phyloP scores from a whole-genome alignment of 176 grass and related monocot species.

The Carex littledalei region DNA sequence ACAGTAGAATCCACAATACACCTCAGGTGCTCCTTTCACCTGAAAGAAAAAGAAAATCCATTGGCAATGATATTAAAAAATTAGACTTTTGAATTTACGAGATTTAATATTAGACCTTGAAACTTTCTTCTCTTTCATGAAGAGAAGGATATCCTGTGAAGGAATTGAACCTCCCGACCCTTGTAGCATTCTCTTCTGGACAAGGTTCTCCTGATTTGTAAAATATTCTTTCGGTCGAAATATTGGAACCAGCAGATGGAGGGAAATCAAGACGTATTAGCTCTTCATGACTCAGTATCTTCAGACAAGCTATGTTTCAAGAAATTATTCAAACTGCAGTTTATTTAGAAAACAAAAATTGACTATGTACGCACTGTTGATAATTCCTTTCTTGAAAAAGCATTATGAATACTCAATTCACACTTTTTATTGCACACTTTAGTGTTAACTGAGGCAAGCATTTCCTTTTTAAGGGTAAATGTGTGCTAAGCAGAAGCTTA shows the following conservation, averaged over 20 bases:
- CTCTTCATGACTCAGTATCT: constrained; percentile 47
- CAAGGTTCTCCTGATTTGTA: constrained; percentile 44
- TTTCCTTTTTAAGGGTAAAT: neutral
- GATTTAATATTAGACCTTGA: constrained; percentile 57
- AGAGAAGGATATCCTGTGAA: constrained; percentile 87
- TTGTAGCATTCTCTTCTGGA: constrained; percentile 25
- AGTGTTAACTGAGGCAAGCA: neutral
- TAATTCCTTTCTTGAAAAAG: neutral
- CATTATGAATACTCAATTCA: neutral
- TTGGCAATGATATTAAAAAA: constrained; percentile 8
- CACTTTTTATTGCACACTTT: neutral
- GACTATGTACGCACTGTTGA: neutral
- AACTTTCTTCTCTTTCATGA: constrained; percentile 79
- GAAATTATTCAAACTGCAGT: neutral
- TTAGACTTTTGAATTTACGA: constrained; percentile 16
- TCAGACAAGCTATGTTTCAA: constrained; percentile 66
- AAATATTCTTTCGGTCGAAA: constrained; percentile 38
- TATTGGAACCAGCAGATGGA: constrained; percentile 28
- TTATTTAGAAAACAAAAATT: neutral
- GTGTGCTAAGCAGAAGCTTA: neutral
- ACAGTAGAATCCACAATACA: constrained; percentile 86
- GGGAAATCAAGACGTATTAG: constrained; percentile 56
- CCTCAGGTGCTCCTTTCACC: constrained; percentile 42
- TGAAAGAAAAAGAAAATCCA: constrained; percentile 33
- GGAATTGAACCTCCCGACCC: constrained; percentile 47